phyloP scores from a whole-genome alignment of 2,329 filamentous ascomycete species.

The Magnaporthiopsis rhizophila region DNA sequence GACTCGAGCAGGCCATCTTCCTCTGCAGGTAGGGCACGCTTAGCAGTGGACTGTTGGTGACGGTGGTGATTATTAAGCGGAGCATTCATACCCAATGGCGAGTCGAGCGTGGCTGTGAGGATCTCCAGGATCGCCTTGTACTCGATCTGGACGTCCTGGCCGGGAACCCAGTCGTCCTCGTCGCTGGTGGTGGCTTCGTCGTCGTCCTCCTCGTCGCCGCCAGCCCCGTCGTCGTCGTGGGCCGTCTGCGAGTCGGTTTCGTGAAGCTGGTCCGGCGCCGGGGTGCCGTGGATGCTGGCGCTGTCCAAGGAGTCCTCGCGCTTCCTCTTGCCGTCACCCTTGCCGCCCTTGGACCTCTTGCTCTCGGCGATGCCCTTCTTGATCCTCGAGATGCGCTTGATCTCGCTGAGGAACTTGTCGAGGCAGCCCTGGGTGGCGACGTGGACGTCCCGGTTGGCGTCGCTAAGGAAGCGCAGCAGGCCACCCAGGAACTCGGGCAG shows the following conservation, averaged over 20 bases:
- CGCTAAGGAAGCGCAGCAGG: conserved; percentile 83
- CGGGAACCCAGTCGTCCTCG: conserved; percentile 94
- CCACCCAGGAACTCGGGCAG: conserved; percentile 87
- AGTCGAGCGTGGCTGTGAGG: conserved; percentile 79
- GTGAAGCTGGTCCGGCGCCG: conserved; percentile 52
- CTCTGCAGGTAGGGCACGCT: conserved; percentile 39
- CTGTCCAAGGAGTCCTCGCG: conserved; percentile 62
- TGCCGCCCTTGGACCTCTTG: conserved; percentile 48
- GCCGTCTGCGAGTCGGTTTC: conserved; percentile 41
- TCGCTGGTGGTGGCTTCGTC: conserved; percentile 54
- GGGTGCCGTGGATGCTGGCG: conserved; percentile 48
- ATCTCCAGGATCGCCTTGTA: conserved; percentile 89
- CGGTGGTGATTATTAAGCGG: not conserved
- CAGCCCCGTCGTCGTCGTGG: conserved; percentile 34
- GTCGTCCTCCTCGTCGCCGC: conserved; percentile 47
- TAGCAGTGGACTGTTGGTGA: not conserved
- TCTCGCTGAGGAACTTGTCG: conserved; percentile 85
- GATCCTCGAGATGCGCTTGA: conserved; percentile 86
- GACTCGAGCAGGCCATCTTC: conserved; percentile 89
- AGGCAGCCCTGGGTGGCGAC: conserved; percentile 82
- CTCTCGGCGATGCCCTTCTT: conserved; percentile 90
- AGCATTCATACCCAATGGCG: conserved; percentile 56
- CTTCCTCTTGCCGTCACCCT: conserved; percentile 58
- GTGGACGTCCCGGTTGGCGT: conserved; percentile 89
- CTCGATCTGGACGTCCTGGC: conserved; percentile 93